Percentiles rank a stretch among this genome's conserved stretches.
Conservation (phyloP, 2,329 filamentous ascomycete species). For the Pseudopyricularia cyperi region DNA sequence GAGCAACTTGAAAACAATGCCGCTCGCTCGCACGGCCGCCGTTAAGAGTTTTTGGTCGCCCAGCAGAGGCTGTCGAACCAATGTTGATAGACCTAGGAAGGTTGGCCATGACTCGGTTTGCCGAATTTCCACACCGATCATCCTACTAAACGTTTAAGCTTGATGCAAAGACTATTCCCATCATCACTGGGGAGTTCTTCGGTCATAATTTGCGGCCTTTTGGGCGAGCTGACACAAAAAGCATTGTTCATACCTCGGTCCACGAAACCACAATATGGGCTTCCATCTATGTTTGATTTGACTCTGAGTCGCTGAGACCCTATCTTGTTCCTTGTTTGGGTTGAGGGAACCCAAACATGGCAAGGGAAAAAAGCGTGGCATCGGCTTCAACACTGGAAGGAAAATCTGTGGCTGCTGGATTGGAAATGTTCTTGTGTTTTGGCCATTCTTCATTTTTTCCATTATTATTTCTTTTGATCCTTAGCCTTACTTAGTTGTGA, state of each 20-base stretch:
- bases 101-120: background rate
- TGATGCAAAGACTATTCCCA: background rate
- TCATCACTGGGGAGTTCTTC: background rate
- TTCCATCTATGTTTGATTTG: background rate
- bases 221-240: background rate
- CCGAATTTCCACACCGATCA: background rate
- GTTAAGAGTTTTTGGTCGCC: constrained; percentile 36
- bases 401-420: background rate
- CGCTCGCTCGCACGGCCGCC: constrained; percentile 83
- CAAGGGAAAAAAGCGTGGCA: background rate
- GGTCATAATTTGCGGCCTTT: background rate
- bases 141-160: background rate
- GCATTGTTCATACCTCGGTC: background rate
- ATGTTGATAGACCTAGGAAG: background rate
- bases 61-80: background rate
- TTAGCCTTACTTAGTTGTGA: constrained; percentile 28
- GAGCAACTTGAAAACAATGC: constrained; percentile 85
- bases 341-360: background rate
- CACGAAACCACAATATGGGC: background rate
- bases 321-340: background rate
- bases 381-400: background rate
- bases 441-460: constrained; percentile 7
- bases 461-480: constrained; percentile 14
- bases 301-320: background rate
- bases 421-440: background rate